Conservation (phyloP, 1,284 basidiomycete species). For the Pascua sp. region DNA sequence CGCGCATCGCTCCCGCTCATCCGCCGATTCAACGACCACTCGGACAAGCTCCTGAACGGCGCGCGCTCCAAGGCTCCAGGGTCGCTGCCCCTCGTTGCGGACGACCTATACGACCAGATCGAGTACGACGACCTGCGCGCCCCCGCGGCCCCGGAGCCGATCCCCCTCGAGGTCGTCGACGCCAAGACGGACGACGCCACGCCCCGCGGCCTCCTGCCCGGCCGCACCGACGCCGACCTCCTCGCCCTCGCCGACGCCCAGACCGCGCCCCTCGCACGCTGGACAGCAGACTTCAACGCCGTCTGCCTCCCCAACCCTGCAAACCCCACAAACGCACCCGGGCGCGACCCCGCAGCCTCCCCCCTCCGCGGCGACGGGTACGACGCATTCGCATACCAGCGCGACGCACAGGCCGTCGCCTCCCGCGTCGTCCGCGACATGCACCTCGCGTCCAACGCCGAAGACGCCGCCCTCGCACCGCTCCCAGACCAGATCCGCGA, state of each 20-base stretch:
- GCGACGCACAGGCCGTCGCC: conserved; percentile 33
- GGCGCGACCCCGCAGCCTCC: conserved; percentile 9
- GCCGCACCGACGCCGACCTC: conserved; percentile 58
- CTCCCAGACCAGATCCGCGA: conserved; percentile 73
- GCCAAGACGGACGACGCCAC: conserved; percentile 20
- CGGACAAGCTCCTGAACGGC: conserved; percentile 66
- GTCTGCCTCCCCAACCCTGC: conserved; percentile 35
- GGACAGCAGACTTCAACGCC: conserved; percentile 24
- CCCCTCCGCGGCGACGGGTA: not conserved
- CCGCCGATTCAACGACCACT: conserved; percentile 96
- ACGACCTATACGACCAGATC: conserved; percentile 62
- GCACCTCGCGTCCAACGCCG: conserved; percentile 34
- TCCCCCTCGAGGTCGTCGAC: conserved; percentile 69
- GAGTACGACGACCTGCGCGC: conserved; percentile 82
- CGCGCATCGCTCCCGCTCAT: conserved; percentile 84
- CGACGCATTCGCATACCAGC: conserved; percentile 29
- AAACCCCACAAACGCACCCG: conserved; percentile 11
- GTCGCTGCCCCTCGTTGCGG: not conserved
- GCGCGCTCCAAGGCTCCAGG: not conserved
- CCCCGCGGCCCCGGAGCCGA: conserved; percentile 61
- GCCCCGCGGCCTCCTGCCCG: conserved; percentile 31
- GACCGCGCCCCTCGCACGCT: conserved; percentile 11
- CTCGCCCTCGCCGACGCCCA: conserved; percentile 38
- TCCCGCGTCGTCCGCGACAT: conserved; percentile 35
- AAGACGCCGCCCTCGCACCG: conserved; percentile 57